Conservation (phyloP, 2,329 filamentous ascomycete genomes). For the Aspergillus puulaauensis region DNA sequence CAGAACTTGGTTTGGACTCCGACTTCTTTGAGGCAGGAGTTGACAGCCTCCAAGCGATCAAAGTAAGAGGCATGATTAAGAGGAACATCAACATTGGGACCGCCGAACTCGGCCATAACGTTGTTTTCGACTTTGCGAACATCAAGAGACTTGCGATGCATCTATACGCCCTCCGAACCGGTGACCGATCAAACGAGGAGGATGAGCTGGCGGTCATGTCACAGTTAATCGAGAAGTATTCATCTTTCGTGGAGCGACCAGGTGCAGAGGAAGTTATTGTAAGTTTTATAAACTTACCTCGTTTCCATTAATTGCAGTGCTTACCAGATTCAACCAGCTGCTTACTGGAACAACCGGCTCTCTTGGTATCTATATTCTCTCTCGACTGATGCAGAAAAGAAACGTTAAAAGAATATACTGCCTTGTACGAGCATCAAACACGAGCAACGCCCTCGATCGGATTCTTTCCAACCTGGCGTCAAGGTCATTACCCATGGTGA, state of each 20-base stretch:
- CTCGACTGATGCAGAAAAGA: constrained; percentile 35
- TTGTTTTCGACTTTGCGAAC: constrained; percentile 60
- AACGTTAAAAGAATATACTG: constrained; percentile 8
- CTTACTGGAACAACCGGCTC: constrained; percentile 68
- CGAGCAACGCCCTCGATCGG: constrained; percentile 6
- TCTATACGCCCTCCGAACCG: constrained; percentile 45
- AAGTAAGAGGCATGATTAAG: constrained; percentile 54
- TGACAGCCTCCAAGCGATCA: constrained; percentile 60
- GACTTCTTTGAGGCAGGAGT: constrained; percentile 62
- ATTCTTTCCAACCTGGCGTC: constrained; percentile 10
- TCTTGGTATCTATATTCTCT: constrained; percentile 60
- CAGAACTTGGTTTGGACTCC: constrained; percentile 36
- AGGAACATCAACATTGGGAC: constrained; percentile 52
- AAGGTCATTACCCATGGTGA: constrained; percentile 5
- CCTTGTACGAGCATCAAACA: constrained; percentile 4
- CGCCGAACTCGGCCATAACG: constrained; percentile 52
- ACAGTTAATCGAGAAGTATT: constrained; percentile 49
- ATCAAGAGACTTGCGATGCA: constrained; percentile 48
- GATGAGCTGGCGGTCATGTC: constrained; percentile 48
- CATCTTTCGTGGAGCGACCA: constrained; percentile 31
- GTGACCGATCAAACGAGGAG: constrained; percentile 31
- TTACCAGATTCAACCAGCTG: constrained; percentile 27
- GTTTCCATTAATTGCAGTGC: background rate
- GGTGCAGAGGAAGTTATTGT: constrained; percentile 20
- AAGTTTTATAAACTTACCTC: background rate